A percentile compares a stretch with the other conserved stretches of the same genome.
Conservation (phyloP, 371 early-diverging fungal species). For the Mortierella sp. region DNA sequence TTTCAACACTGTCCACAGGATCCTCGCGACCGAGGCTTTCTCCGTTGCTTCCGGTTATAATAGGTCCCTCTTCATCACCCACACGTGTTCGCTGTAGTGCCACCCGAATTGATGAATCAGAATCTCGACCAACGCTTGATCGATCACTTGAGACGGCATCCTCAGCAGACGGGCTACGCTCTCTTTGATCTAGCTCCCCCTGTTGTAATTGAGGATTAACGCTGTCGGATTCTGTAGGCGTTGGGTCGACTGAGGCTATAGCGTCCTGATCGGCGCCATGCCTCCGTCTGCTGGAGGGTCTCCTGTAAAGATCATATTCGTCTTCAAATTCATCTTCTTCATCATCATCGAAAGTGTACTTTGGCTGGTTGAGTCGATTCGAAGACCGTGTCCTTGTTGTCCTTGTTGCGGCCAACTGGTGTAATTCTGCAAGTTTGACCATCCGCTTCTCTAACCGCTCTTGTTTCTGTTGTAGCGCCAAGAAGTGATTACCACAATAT, state of each 20-base stretch:
- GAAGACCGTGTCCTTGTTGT: conserved; percentile 47
- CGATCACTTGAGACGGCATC: conserved; percentile 13
- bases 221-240: not conserved
- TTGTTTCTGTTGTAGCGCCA: conserved; percentile 19
- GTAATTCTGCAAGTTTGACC: conserved; percentile 34
- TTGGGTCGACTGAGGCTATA: not conserved
- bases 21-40: not conserved
- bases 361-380: conserved; percentile 37
- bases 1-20: not conserved
- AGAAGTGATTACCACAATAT: not conserved
- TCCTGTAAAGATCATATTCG: conserved; percentile 36
- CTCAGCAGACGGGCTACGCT: conserved; percentile 12
- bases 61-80: conserved; percentile 2
- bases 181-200: conserved; percentile 6
- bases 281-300: conserved; percentile 25
- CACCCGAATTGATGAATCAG: conserved; percentile 42
- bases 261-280: conserved; percentile 6
- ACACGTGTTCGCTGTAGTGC: conserved; percentile 41
- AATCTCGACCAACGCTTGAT: conserved; percentile 43
- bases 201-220: not conserved
- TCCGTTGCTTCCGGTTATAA: not conserved
- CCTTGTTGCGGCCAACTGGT: conserved; percentile 48
- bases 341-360: conserved; percentile 47
- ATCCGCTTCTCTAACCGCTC: conserved; percentile 36
- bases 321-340: conserved; percentile 48